Evolutionary conservation across 257 asterid species (phyloP).

Genomic region (Ilex asprella): DNA sequence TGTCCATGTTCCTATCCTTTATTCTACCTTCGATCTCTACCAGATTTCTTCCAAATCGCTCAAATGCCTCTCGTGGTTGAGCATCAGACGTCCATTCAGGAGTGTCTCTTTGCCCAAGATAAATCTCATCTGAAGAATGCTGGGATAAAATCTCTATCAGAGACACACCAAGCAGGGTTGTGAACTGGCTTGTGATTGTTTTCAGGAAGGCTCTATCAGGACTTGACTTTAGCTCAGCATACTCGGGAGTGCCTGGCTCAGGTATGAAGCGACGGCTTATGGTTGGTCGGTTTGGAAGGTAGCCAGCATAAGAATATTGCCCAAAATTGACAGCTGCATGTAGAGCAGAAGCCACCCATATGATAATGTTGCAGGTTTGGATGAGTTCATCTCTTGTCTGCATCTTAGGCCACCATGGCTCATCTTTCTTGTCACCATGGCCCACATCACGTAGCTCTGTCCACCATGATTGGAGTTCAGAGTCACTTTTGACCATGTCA

Average conservation of each 20-base stretch:
- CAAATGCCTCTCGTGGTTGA: neutral
- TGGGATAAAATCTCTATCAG: no score
- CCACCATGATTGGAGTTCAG: slow-evolving; percentile 50
- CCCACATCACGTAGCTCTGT: slow-evolving; percentile 35
- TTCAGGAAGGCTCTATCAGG: slow-evolving; percentile 35
- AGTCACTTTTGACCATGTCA: slow-evolving; percentile 25
- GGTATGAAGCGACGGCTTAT: slow-evolving; percentile 33
- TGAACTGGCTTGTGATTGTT: slow-evolving; percentile 32
- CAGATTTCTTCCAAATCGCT: neutral
- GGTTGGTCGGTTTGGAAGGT: slow-evolving; percentile 38
- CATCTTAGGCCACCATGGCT: slow-evolving; percentile 43
- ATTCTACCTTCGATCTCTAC: neutral
- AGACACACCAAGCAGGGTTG: no score
- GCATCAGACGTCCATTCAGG: no score
- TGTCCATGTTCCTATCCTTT: neutral
- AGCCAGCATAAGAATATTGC: slow-evolving; percentile 37
- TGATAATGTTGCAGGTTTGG: slow-evolving; percentile 34
- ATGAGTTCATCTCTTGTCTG: slow-evolving; percentile 25
- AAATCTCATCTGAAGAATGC: no score
- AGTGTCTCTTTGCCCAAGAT: no score
- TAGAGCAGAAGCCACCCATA: slow-evolving; percentile 37
- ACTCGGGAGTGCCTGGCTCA: slow-evolving; percentile 41
- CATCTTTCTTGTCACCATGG: slow-evolving; percentile 37
- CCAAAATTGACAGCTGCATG: slow-evolving; percentile 43
- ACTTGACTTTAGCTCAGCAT: slow-evolving; percentile 36